A percentile compares a stretch with the other conserved stretches of the same genome.
phyloP scores from a whole-genome alignment of 2,329 filamentous ascomycete species.

The Orbilia blumenaviensis region DNA sequence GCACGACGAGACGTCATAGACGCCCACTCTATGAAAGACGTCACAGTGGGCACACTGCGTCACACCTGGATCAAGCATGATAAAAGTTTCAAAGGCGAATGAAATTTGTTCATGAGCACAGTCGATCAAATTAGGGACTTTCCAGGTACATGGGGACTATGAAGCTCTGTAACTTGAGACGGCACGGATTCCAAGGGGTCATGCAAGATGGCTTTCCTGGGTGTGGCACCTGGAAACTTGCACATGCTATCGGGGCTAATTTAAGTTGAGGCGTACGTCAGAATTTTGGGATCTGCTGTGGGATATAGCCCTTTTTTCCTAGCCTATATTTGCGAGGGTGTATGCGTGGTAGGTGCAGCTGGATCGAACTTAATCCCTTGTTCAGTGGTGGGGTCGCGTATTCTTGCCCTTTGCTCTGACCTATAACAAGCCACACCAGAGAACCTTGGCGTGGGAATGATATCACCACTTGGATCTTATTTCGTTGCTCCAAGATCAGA shows the following conservation, averaged over 20 bases:
- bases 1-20: neutral
- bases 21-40: neutral
- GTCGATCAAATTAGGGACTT: constrained; percentile 15
- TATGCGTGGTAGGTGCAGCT: too few relatives aligned
- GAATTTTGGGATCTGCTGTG: constrained; percentile 13
- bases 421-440: constrained; percentile 16
- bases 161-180: neutral
- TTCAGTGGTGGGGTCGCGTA: constrained; percentile 37
- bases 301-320: constrained; percentile 18
- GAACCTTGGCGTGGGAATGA: neutral
- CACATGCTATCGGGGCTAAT: neutral
- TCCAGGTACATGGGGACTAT: neutral
- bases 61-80: neutral
- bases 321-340: constrained; percentile 12
- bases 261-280: constrained; percentile 29
- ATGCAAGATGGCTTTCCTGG: neutral
- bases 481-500: neutral
- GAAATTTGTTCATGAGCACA: neutral
- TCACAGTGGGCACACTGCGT: neutral
- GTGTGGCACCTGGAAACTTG: constrained; percentile 1
- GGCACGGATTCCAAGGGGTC: neutral
- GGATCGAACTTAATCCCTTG: too few relatives aligned
- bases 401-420: constrained; percentile 12
- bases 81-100: neutral
- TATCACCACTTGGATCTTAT: constrained; percentile 10